Evolutionary conservation across 1,284 basidiomycete genomes (phyloP), one percentile per base, ranked within the genome.

Genomic region (Microbotryomycetes sp.): DNA sequence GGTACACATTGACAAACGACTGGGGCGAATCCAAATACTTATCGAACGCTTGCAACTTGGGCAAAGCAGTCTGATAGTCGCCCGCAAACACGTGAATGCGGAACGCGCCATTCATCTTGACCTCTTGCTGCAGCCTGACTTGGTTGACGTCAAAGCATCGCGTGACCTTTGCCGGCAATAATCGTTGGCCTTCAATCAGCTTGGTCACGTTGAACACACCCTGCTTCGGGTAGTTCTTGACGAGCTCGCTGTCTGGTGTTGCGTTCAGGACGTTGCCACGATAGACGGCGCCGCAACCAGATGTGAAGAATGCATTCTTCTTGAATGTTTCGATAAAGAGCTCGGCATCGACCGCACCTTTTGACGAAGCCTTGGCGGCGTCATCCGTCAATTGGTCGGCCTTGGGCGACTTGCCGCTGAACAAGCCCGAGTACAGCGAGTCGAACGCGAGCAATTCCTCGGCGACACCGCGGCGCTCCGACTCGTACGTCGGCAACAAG

Each of bases 391-490:
- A 60, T 47, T 71, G 65, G 35, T 67, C 62, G 3, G 61, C 59
- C 48, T 61, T 62, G 30, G 68, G 69, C 16, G 61, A 63, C 13
- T 65, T 60, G 27, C 66, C 66, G 31, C 72, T 73, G 72, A 77
- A 77, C 47, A 76, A 70, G 26, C 73, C 70, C 54, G 75, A 72
- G 68, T 76, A 77, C 54, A 74, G 73, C 11, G 75, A 65, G 62
- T 77, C 76, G 65, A 77, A 77, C 26, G 69, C 67, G 65, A 77
- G 73, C 16, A 77, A 72, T 64, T 76, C 74, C 64, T 76, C 73
- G 52, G 76, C 76, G 45, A 76, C 69, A 4, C 70, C 69, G 41
- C 72, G 70, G 56, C 76, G 72, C 64, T 77, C 76, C 45, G 69
- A 67, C 67, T 77, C 75, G 69, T 77, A 77, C n/a, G 75, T 76